These are phyloP conservation scores for Teunomyces kruisii DNA, from an alignment of 805 yeast species.

Conservation along the genomic window DNA sequence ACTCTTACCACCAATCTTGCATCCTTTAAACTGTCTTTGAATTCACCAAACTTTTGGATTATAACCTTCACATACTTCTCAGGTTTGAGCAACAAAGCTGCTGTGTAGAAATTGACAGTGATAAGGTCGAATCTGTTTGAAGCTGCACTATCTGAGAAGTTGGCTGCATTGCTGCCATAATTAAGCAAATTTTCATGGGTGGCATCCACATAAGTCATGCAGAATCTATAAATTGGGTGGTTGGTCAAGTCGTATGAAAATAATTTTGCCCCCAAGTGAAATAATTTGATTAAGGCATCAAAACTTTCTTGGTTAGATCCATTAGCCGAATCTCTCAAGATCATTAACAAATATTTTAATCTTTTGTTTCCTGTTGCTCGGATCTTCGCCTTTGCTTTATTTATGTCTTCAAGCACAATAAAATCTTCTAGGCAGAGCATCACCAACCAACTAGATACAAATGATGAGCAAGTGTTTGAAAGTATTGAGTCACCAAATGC, in stretches of 20 bases:
- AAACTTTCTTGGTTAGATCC: slow-evolving; percentile 31
- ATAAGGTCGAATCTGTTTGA: slow-evolving; percentile 20
- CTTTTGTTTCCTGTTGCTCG: slow-evolving; percentile 32
- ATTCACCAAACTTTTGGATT: slow-evolving; percentile 20
- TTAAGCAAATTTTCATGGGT: slow-evolving; percentile 24
- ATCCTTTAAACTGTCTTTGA: slow-evolving; percentile 23
- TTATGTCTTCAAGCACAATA: slow-evolving; percentile 23
- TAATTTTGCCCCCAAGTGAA: slow-evolving; percentile 35
- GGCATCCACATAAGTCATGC: slow-evolving; percentile 30
- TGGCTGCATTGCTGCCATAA: slow-evolving; percentile 7
- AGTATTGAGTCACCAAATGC: slow-evolving; percentile 28
- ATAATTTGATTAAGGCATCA: slow-evolving; percentile 35
- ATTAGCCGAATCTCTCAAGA: slow-evolving; percentile 28
- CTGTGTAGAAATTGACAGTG: slow-evolving; percentile 28
- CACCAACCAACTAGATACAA: slow-evolving; percentile 33
- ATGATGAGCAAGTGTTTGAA: slow-evolving; percentile 15
- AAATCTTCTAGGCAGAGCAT: slow-evolving; percentile 36
- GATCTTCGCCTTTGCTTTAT: slow-evolving; percentile 16
- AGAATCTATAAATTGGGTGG: slow-evolving; percentile 32
- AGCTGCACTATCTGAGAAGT: slow-evolving; percentile 13
- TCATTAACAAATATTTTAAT: slow-evolving; percentile 26
- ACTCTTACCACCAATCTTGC: slow-evolving; percentile 28
- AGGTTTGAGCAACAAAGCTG: slow-evolving; percentile 38
- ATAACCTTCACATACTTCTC: slow-evolving; percentile 27
- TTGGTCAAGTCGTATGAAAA: slow-evolving; percentile 13